phyloP scores from a whole-genome alignment of 1,139 yeast species.

The Magnusiomyces starmeri region DNA sequence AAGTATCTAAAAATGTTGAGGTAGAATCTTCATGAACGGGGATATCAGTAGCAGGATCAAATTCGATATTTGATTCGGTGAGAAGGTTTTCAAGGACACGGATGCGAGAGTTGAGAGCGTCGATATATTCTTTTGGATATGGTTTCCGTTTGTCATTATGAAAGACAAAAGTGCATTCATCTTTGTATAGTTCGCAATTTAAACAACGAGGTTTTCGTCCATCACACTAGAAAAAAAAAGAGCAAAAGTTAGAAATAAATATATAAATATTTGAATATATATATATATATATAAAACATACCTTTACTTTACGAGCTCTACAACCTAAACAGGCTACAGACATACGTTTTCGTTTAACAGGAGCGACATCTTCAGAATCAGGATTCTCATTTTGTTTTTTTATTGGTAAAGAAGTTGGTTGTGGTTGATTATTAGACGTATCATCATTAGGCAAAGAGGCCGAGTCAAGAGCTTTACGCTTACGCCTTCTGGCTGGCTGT shows the following conservation, averaged over 20 bases:
- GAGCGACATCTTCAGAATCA: slow-evolving; percentile 4
- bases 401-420: neutral
- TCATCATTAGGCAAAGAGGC: neutral
- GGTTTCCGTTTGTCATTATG: slow-evolving; percentile 20
- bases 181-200: slow-evolving; percentile 53
- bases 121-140: slow-evolving; percentile 19
- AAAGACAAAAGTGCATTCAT: slow-evolving; percentile 18
- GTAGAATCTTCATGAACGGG: slow-evolving; percentile 1
- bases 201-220: slow-evolving; percentile 57
- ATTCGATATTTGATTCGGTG: slow-evolving; percentile 13
- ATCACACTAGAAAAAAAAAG: slow-evolving; percentile 38
- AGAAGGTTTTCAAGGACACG: slow-evolving; percentile 15
- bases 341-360: slow-evolving; percentile 34
- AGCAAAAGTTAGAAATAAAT: neutral
- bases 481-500: neutral
- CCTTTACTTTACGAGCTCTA: slow-evolving; percentile 45
- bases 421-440: neutral
- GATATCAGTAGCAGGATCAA: slow-evolving; percentile 8
- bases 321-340: slow-evolving; percentile 62
- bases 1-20: neutral
- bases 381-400: neutral
- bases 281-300: neutral
- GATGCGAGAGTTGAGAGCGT: slow-evolving; percentile 17
- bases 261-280: neutral
- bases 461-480: neutral